A percentile compares a stretch with the other conserved stretches of the same genome.
Evolutionary conservation across 768 basidiomycete species (phyloP).

Genomic region (Bullera alba): DNA sequence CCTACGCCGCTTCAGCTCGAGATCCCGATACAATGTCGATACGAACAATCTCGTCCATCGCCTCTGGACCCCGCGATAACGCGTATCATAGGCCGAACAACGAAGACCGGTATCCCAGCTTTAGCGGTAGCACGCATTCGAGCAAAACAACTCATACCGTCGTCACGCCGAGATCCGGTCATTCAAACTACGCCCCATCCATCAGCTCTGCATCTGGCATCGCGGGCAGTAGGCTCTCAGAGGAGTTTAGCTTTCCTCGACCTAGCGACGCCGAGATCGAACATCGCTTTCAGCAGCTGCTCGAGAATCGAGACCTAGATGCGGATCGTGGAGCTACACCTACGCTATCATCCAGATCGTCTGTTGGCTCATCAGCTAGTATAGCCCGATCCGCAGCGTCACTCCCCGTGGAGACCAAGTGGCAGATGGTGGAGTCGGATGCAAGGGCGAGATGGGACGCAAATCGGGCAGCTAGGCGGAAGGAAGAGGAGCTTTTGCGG

Average conservation of each 20-base stretch:
- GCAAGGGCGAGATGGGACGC: constrained; percentile 70
- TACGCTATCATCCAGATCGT: constrained; percentile 20
- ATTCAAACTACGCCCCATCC: constrained; percentile 4
- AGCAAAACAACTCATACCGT: neutral
- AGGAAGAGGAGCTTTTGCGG: constrained; percentile 56
- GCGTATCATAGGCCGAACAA: constrained; percentile 6
- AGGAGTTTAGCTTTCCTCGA: constrained; percentile 63
- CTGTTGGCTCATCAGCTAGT: constrained; percentile 7
- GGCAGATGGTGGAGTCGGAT: constrained; percentile 78
- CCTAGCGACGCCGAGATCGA: constrained; percentile 77
- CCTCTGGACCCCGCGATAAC: constrained; percentile 6
- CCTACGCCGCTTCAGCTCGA: constrained; percentile 5
- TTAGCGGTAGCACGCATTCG: constrained; percentile 1
- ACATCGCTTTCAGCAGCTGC: constrained; percentile 68
- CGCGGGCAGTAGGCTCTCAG: constrained; percentile 21
- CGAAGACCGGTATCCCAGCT: constrained; percentile 19
- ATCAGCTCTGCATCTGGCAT: too few relatives aligned
- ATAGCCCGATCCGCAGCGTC: constrained; percentile 28
- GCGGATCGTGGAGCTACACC: constrained; percentile 2
- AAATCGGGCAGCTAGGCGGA: constrained; percentile 42
- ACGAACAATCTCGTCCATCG: constrained; percentile 14
- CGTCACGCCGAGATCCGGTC: neutral
- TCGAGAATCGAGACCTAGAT: constrained; percentile 60
- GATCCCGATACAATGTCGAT: constrained; percentile 15
- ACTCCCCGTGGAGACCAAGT: constrained; percentile 75